Conservation (phyloP, 1,284 basidiomycete species). For the Cryptococcus sp. region DNA sequence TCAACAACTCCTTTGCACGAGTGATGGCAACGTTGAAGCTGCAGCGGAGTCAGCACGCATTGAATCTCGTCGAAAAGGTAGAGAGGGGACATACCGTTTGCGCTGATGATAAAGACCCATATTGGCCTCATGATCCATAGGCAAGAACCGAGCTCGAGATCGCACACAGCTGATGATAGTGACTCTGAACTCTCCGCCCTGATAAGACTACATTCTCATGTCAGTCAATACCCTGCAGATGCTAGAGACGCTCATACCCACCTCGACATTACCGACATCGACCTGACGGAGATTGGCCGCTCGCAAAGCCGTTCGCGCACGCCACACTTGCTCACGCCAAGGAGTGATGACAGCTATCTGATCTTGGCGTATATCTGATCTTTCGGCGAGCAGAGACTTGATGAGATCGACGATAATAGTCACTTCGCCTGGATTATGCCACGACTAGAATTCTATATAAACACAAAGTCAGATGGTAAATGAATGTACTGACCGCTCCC, state of each 20-base stretch:
- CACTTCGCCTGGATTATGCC: slow-evolving; percentile 40
- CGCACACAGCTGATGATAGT: slow-evolving; percentile 51
- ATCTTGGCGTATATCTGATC: slow-evolving; percentile 20
- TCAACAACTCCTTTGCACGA: slow-evolving; percentile 52
- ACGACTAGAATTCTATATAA: slow-evolving; percentile 9
- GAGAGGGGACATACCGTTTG: slow-evolving; percentile 33
- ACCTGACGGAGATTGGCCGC: slow-evolving; percentile 38
- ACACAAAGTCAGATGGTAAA: too few species aligned
- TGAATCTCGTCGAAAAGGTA: background rate
- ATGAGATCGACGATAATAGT: slow-evolving; percentile 29
- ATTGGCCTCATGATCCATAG: slow-evolving; percentile 36
- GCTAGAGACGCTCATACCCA: slow-evolving; percentile 8
- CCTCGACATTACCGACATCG: slow-evolving; percentile 53
- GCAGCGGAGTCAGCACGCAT: too few species aligned
- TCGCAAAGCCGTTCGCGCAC: slow-evolving; percentile 48
- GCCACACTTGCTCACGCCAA: slow-evolving; percentile 55
- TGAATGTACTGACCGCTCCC: slow-evolving; percentile 11
- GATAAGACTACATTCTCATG: slow-evolving; percentile 17
- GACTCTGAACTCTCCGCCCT: slow-evolving; percentile 44
- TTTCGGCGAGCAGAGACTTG: slow-evolving; percentile 23
- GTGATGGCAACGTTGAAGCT: slow-evolving; percentile 56
- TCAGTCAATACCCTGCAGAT: background rate
- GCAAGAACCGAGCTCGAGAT: slow-evolving; percentile 42
- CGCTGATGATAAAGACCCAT: slow-evolving; percentile 51
- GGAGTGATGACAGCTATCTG: slow-evolving; percentile 53